A percentile compares a stretch with the other conserved stretches of the same genome.
Conservation (phyloP, 75 land plant genomes). For the Cunninghamia lanceolata region DNA sequence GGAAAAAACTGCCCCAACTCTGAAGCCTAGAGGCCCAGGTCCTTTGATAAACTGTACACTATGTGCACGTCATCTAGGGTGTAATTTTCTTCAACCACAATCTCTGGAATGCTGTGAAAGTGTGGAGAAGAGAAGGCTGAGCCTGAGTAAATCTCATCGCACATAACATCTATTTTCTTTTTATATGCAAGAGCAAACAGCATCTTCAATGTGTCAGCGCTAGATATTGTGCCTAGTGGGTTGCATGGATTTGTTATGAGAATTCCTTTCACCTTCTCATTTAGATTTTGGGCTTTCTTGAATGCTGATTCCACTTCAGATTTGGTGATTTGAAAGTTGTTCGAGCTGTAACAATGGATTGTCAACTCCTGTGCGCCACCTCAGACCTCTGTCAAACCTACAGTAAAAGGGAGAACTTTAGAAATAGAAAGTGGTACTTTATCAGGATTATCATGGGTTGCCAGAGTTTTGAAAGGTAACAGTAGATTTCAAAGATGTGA, state of each 20-base stretch:
- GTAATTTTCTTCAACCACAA: conserved; percentile 12
- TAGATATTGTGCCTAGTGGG: too few relatives aligned
- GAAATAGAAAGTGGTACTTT: conserved; percentile 46
- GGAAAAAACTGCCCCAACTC: conserved; percentile 71
- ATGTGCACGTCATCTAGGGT: conserved; percentile 43
- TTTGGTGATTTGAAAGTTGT: conserved; percentile 46
- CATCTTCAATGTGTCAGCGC: too few relatives aligned
- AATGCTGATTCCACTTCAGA: too few relatives aligned
- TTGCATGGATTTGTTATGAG: too few relatives aligned
- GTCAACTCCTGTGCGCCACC: conserved; percentile 73
- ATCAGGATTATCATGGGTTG: conserved; percentile 66
- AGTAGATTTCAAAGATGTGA: conserved; percentile 33
- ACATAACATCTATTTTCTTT: too few relatives aligned
- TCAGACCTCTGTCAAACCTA: conserved; percentile 71
- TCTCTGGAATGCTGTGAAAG: conserved; percentile 54
- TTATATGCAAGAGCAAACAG: conserved; percentile 52
- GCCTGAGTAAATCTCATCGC: too few relatives aligned
- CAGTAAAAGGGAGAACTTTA: neutral
- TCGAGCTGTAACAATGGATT: conserved; percentile 51
- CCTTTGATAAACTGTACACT: conserved; percentile 80
- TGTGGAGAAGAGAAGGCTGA: conserved; percentile 29
- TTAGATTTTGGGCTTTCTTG: too few relatives aligned
- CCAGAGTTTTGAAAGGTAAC: conserved; percentile 45
- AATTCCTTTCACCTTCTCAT: too few relatives aligned
- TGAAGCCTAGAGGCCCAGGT: conserved; percentile 78